Base-by-base conservation (phyloP, 2,329 filamentous ascomycete genomes). In the Myriangium duriaei region DNA sequence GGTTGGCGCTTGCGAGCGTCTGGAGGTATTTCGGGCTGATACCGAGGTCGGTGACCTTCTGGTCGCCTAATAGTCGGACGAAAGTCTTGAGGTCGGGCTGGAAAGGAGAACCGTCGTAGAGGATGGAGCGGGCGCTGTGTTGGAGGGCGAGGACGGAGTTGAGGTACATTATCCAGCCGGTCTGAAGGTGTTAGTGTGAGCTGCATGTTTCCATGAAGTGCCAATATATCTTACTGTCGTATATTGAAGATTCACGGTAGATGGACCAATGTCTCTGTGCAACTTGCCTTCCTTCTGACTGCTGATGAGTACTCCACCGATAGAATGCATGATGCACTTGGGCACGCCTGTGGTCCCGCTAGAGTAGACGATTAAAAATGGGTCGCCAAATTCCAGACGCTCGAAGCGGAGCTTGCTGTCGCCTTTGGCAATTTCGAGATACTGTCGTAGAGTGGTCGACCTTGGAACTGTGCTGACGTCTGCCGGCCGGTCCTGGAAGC, bases 81-180 rank as follows among this genome's bases (percentile, higher is more conserved):
- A 85, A 74, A 3, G 72, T 67, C 12, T 62, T 67, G 1, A 74
- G 61, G 44, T 82, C 74, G 0, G 84, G 84, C 32, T 76, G 60
- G 56, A 92, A 85, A 0, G 84, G 84, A 6, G 77, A 84, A 3
- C 84, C 85, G 52, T 92, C 84, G 54, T 92, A 92, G n/a, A 88
- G 63, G 2, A 92, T 58, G 1, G 71, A 64, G 4, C 73, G 67
- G 0, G 67, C 65, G 5, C 82, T 81, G 28, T 67, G 60, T 1
- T 79, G 49, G 5, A 88, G 63, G 3, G 67, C 63, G 13, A 67
- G 64, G 0, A 83, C 63, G 26, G 69, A 71, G 2, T 66, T 60
- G 6, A 86, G 62, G 53, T 88, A 91, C 84, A 93, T 92, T 59
- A 93, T 91, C 84, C 84, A 92, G 0, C 81, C 80, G 0, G 80